Evolutionary conservation across 164 flowering plant genomes (phyloP).

Genomic region (Nelumbo lutea): DNA sequence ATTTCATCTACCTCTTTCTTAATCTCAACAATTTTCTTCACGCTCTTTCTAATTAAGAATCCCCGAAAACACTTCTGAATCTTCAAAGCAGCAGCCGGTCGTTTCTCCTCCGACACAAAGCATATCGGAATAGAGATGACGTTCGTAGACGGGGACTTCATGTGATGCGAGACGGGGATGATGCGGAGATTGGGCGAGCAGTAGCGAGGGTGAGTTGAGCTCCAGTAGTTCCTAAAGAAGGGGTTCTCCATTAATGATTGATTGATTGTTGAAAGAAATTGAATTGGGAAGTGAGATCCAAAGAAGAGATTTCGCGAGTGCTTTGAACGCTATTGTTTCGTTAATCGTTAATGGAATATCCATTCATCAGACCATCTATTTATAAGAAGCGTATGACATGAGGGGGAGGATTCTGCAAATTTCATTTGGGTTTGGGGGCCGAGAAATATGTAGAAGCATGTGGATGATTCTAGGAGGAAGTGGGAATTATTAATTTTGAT

Average conservation of each 20-base stretch:
- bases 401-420: too few species aligned
- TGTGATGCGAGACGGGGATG: constrained; percentile 2
- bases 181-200: neutral
- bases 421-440: too few species aligned
- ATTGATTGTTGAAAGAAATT: too few species aligned
- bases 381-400: too few species aligned
- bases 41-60: constrained; percentile 46
- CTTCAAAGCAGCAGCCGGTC: constrained; percentile 38
- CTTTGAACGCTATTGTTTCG: too few species aligned
- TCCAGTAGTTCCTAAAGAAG: constrained; percentile 15
- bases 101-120: constrained; percentile 29
- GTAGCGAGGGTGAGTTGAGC: constrained; percentile 14
- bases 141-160: constrained; percentile 20
- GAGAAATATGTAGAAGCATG: too few species aligned
- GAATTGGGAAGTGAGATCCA: too few species aligned
- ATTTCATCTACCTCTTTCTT: constrained; percentile 42
- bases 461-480: too few species aligned
- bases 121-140: constrained; percentile 51
- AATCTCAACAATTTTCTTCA: constrained; percentile 41
- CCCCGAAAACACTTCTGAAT: constrained; percentile 72
- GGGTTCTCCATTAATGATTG: constrained; percentile 22
- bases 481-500: too few species aligned
- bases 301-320: too few species aligned
- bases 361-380: too few species aligned
- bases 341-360: too few species aligned